Evolutionary conservation across 1,284 basidiomycete genomes (phyloP), one percentile per base, ranked within the genome.

Genomic region (Cutaneotrichosporon arboriforme): DNA sequence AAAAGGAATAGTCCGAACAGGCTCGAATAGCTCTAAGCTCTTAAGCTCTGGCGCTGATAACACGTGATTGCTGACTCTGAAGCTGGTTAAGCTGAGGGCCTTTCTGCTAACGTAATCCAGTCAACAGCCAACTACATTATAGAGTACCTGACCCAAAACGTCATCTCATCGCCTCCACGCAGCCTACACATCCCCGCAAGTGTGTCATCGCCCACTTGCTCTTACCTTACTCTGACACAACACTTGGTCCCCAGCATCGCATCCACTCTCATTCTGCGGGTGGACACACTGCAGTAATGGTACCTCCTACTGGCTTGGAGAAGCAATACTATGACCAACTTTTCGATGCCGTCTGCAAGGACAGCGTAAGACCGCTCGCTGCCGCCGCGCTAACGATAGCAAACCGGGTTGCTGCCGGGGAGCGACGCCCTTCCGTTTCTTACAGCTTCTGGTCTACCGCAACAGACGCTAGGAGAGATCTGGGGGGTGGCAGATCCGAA

Each of bases 401-500:
- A 88, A 77, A 79, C 85, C 49, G 88, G 88, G 20, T 81, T 90
- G 56, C 78, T 94, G 67, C 87, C 87, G 17, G 89, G 90, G 63
- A 87, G 90, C 56, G 84, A 86, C 62, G 90, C 89, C 37, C 84
- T 92, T 69, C 83, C 82, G 67, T 77, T 90, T 52, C 88, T 93
- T 65, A 79, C 82, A 55, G 85, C 88, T 51, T 85, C 89, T 42
- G 86, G 86, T 64, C 81, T 94, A 51, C 76, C 83, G 26, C 84
- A 88, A 8, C 77, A 80, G n/a, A 80, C 82, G 34, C 84, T 98
- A 54, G 91, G 92, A 39, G 88, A 96, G 77, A 86, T 99, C 64
- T 99, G 96, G 94, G 82, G 80, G 50, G 77, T 97, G 56, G 86
- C 92, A 38, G 96, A 99, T 78, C 85, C 87, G 47, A 86, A 90